Evolutionary conservation across 2,329 filamentous ascomycete species (phyloP), one percentile per base, ranked within the genome.

Genomic region (Diaporthe vaccinii): DNA sequence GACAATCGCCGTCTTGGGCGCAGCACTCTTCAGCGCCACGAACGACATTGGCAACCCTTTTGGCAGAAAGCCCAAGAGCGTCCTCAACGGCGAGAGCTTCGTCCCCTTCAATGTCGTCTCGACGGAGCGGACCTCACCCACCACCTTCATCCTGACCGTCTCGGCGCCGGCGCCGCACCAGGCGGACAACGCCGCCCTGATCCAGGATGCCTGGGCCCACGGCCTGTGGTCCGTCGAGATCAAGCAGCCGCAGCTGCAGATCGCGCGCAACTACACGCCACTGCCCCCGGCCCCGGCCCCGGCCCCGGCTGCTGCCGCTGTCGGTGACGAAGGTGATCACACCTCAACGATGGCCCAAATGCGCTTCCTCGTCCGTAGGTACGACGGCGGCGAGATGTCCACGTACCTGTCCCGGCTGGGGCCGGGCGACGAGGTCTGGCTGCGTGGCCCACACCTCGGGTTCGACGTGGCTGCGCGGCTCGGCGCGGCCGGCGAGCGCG

Each of bases 181-280:
- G 25, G 20, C 44, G 0, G 55, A 25, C 28, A 89, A 77, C 69
- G 72, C 53, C 46, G 41, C 61, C 49, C 72, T 76, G 44, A 72
- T 84, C 74, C 80, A 82, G 6, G 79, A 84, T 15, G 87, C 87
- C 34, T 93, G 91, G 90, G 83, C 84, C 58, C 87, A 90, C 74
- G 93, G 94, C 6, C 88, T 97, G 57, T 98, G 95, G 93, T 95
- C 93, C 77, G 93, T 98, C 46, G 94, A 98, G 86, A 92, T 98
- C 81, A 98, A 98, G 85, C 97, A 98, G 85, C 97, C 97, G 2
- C 93, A 98, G 82, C 85, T 98, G 74, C 96, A 98, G 84, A 98
- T 99, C 79, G 94, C 95, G 58, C 87, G 97, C 77, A 92, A 95
- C 75, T 99, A 99, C 84, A 98, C 97, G 5, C 95, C 96, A 0